These are phyloP conservation scores for Dryas drummondii DNA, from an alignment of 306 rosid genomes.

Conservation along the genomic window DNA sequence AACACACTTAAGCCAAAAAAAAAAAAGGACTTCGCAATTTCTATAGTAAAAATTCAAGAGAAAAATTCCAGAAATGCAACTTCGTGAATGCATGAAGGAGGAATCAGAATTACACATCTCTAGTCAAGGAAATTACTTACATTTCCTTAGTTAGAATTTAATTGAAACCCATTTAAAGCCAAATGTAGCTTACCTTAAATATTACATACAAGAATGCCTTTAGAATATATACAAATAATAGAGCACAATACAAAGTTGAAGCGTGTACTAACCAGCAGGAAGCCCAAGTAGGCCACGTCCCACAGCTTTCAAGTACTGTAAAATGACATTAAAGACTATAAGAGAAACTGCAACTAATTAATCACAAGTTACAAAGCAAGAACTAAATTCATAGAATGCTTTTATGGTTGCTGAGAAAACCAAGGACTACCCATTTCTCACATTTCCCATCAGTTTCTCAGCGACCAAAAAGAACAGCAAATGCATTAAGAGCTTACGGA, in stretches of 20 bases:
- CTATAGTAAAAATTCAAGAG: no score
- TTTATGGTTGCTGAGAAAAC: neutral
- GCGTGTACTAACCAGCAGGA: constrained; percentile 62
- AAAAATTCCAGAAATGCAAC: neutral
- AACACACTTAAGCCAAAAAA: no score
- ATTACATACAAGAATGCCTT: neutral
- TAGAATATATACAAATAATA: neutral
- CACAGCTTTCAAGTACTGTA: constrained; percentile 74
- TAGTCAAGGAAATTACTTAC: neutral
- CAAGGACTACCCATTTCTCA: neutral
- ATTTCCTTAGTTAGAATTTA: neutral
- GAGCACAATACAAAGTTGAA: neutral
- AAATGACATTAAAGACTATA: neutral
- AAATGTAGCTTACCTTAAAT: neutral
- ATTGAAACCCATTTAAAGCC: neutral
- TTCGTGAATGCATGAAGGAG: no score
- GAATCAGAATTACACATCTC: neutral
- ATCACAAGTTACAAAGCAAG: neutral
- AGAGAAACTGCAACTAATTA: neutral
- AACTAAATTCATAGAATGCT: neutral
- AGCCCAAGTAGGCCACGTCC: constrained; percentile 74
- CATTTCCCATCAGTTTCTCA: neutral
- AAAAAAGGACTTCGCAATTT: neutral
- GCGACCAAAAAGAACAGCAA: neutral
- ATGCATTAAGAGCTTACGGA: constrained; percentile 29